Percentiles rank a stretch among this genome's conserved stretches.
These are phyloP conservation scores for Phytophthora pseudosyringae DNA, from an alignment of 352 stramenopile genomes.

Conservation along the genomic window DNA sequence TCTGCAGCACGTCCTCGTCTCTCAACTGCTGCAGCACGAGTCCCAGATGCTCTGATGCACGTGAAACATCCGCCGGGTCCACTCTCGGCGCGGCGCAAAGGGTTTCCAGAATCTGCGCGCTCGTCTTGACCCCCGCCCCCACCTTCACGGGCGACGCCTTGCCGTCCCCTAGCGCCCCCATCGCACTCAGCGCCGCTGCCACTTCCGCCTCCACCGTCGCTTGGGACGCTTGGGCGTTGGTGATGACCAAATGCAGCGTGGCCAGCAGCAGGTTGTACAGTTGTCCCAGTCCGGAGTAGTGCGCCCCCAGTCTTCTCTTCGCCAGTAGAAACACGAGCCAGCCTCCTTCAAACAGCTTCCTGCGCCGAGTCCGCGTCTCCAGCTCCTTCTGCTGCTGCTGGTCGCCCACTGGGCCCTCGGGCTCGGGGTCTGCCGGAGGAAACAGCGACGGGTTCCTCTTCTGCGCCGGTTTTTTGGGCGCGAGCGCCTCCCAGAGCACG, in stretches of 20 bases:
- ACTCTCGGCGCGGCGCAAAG: conserved; percentile 62
- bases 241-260: conserved; percentile 72
- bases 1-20: conserved; percentile 33
- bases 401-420: conserved; percentile 21
- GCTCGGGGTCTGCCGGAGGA: conserved; percentile 24
- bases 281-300: conserved; percentile 68
- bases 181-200: conserved; percentile 73
- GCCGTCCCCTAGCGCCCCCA: conserved; percentile 46
- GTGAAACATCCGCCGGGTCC: conserved; percentile 47
- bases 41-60: conserved; percentile 47
- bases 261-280: conserved; percentile 83
- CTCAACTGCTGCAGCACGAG: conserved; percentile 49
- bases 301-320: conserved; percentile 45
- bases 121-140: conserved; percentile 15
- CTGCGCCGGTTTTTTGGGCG: conserved; percentile 17
- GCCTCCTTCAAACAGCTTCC: conserved; percentile 64
- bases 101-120: conserved; percentile 45
- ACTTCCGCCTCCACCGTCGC: conserved; percentile 81
- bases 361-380: conserved; percentile 15
- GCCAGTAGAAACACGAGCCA: conserved; percentile 82
- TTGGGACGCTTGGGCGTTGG: conserved; percentile 34
- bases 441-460: conserved; percentile 1
- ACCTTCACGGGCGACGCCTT: conserved; percentile 27
- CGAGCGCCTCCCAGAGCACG: conserved; percentile 60
- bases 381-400: conserved; percentile 24